Conservation (phyloP, 345 rosid species). For the Rhodamnia rubescens region DNA sequence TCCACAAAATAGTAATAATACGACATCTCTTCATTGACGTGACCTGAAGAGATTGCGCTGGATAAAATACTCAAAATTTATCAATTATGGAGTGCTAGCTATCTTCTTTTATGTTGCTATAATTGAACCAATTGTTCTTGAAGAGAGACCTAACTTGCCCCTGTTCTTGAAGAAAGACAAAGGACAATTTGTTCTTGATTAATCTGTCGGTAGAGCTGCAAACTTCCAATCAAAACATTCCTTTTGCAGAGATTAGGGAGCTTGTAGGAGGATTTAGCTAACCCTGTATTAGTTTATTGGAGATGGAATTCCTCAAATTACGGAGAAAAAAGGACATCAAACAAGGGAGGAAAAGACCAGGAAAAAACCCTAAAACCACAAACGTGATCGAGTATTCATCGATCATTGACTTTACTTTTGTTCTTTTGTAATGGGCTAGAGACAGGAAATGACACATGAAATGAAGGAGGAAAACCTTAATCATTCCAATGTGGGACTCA, state of each 20-base stretch:
- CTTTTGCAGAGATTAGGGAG: background rate
- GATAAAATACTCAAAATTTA: background rate
- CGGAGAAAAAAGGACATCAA: background rate
- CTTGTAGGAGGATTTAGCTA: background rate
- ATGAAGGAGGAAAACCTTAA: background rate
- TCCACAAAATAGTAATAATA: background rate
- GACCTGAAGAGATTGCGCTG: background rate
- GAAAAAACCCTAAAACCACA: background rate
- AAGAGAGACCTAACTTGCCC: background rate
- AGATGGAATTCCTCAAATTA: background rate
- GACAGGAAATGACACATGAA: background rate
- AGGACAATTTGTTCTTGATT: background rate
- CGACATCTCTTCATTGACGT: background rate
- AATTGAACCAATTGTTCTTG: background rate
- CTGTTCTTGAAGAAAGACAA: background rate
- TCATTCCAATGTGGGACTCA: background rate
- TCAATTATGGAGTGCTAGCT: background rate
- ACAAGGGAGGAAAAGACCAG: background rate
- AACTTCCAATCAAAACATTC: background rate
- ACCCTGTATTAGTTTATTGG: background rate
- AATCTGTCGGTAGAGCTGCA: background rate
- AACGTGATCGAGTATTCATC: background rate
- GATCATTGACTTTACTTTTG: background rate
- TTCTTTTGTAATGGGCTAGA: background rate
- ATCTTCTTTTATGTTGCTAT: background rate